Evolutionary conservation across 2,329 filamentous ascomycete species (phyloP).

Genomic region (Aspergillus sp.): DNA sequence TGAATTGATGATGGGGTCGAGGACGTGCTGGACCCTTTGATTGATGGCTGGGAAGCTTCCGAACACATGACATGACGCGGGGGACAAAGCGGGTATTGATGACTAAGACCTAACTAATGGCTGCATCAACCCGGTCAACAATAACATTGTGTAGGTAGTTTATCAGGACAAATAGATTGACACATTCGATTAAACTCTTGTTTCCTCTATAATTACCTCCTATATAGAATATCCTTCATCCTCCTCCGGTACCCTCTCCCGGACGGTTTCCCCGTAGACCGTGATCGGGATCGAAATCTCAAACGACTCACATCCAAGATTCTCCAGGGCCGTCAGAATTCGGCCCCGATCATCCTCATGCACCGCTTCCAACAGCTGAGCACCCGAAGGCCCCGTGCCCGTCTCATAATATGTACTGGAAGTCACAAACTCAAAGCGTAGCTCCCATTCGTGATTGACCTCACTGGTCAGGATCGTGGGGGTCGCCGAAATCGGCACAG

Average conservation of each 20-base stretch:
- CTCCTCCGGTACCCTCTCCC: slow-evolving; percentile 41
- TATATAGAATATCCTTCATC: slow-evolving; percentile 42
- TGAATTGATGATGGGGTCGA: background rate
- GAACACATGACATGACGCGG: no score
- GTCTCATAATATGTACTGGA: slow-evolving; percentile 51
- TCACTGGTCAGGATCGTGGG: slow-evolving; percentile 92
- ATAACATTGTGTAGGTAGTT: no score
- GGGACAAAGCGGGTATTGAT: no score
- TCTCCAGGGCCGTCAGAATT: slow-evolving; percentile 74
- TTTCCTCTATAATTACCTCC: background rate
- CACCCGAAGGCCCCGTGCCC: slow-evolving; percentile 36
- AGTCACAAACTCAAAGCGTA: slow-evolving; percentile 90
- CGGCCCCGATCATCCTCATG: slow-evolving; percentile 75
- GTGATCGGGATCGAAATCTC: slow-evolving; percentile 81
- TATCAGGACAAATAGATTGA: no score
- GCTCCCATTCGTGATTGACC: slow-evolving; percentile 81
- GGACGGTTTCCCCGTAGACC: slow-evolving; percentile 65
- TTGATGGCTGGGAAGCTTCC: no score
- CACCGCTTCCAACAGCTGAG: slow-evolving; percentile 72
- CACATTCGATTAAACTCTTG: no score
- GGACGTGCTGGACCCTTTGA: background rate
- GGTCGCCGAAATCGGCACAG: slow-evolving; percentile 78
- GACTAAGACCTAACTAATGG: no score
- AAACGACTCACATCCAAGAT: slow-evolving; percentile 81
- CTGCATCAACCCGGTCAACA: no score